A percentile compares a stretch with the other conserved stretches of the same genome.
These are phyloP conservation scores for Clonostachys solani DNA, from an alignment of 2,329 filamentous ascomycete species.

Conservation along the genomic window DNA sequence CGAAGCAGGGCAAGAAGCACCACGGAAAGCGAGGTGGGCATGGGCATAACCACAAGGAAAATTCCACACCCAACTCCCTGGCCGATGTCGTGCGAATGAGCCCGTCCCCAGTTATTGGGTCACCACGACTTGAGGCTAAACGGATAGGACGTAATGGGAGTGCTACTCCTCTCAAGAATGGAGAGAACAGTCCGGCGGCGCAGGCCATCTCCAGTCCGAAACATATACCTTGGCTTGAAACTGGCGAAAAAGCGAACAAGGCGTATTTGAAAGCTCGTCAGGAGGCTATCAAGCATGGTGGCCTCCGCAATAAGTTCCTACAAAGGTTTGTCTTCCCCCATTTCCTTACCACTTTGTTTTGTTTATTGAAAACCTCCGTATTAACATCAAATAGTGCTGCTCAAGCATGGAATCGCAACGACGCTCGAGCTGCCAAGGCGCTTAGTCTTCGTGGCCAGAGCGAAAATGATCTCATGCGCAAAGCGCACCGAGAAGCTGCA, in stretches of 20 bases:
- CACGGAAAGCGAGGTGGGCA: constrained; percentile 88
- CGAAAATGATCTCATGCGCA: constrained; percentile 96
- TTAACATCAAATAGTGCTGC: constrained; percentile 60
- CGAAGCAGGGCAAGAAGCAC: constrained; percentile 81
- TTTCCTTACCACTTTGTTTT: background rate
- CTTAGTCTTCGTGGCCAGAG: constrained; percentile 90
- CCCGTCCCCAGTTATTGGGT: constrained; percentile 69
- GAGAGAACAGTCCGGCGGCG: constrained; percentile 76
- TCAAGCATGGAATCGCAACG: constrained; percentile 97
- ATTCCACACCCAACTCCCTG: constrained; percentile 67
- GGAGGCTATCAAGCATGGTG: constrained; percentile 96
- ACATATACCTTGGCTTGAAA: constrained; percentile 95
- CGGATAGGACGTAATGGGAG: constrained; percentile 61
- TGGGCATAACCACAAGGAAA: constrained; percentile 66
- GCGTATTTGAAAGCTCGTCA: constrained; percentile 92
- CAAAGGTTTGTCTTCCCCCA: constrained; percentile 62
- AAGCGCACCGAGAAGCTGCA: constrained; percentile 92
- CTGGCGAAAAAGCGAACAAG: constrained; percentile 84
- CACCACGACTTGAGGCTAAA: constrained; percentile 55
- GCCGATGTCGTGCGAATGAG: constrained; percentile 96
- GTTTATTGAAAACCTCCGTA: background rate
- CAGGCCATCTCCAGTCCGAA: constrained; percentile 83
- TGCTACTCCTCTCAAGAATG: constrained; percentile 57
- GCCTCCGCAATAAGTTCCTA: constrained; percentile 92
- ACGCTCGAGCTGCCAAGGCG: constrained; percentile 92